These are phyloP conservation scores for Aspergillus uvarum DNA, from an alignment of 2,329 filamentous ascomycete genomes.

Conservation along the genomic window DNA sequence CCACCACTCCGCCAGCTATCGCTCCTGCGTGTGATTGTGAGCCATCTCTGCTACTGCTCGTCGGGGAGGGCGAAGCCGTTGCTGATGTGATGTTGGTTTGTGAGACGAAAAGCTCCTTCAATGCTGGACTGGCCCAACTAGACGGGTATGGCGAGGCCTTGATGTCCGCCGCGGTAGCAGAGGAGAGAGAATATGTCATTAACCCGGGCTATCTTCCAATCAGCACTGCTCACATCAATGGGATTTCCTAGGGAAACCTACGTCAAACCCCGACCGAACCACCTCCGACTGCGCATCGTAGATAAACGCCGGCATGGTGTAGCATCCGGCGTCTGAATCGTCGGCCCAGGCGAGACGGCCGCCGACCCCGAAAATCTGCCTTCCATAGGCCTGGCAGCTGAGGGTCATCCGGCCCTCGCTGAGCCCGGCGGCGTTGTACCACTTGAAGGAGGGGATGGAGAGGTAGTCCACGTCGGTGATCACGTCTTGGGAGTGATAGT, in stretches of 20 bases:
- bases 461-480: constrained; percentile 17
- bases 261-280: constrained; percentile 10
- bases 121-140: background rate
- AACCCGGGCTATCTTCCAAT: constrained; percentile 7
- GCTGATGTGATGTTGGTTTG: background rate
- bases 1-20: constrained; percentile 15
- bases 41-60: background rate
- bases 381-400: constrained; percentile 13
- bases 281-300: constrained; percentile 17
- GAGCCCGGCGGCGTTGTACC: constrained; percentile 14
- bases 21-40: constrained; percentile 4
- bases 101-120: background rate
- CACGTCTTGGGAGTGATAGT: constrained; percentile 8
- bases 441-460: constrained; percentile 20
- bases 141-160: constrained; percentile 10
- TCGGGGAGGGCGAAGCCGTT: background rate
- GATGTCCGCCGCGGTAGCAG: constrained; percentile 9
- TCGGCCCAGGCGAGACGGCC: constrained; percentile 14
- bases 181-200: constrained; percentile 9
- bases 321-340: constrained; percentile 10
- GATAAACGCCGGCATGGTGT: constrained; percentile 13
- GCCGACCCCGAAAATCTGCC: constrained; percentile 17
- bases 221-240: too few species aligned
- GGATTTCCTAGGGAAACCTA: too few species aligned
- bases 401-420: constrained; percentile 15